Evolutionary conservation across 2,329 filamentous ascomycete genomes (phyloP), one percentile per base, ranked within the genome.

Genomic region (Colletotrichum caudatum): DNA sequence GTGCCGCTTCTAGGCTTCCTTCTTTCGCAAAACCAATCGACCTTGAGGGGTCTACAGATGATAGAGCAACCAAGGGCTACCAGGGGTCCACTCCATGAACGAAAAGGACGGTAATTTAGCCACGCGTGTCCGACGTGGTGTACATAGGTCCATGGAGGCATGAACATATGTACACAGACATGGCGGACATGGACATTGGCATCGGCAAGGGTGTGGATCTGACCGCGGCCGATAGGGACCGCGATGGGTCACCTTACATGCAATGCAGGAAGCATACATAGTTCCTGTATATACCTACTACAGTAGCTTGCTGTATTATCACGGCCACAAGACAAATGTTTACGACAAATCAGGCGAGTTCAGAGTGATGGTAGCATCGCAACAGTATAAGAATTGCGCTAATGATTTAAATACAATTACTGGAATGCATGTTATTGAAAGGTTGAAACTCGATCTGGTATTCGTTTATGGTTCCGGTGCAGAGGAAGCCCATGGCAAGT

Each of bases 171-270:
- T 29, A 29, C 11, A 57, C 33, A n/a, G 35, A 14, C 7, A 57
- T 26, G 37, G 33, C 14, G 12, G 48, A 16, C 6, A 53, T 53
- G 50, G 50, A 53, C 26, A 53, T 53, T 51, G 23, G 53, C 33
- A 56, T 56, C 53, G 53, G 53, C 53, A 37, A 23, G n/a, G n/a
- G 54, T 58, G 35, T 58, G 35, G 51, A 56, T 56, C n/a, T 56
- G 51, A 53, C 26, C 5, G 26, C 20, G 8, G 33, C 20, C 33
- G 20, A n/a, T 8, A n/a, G 35, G 33, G 54, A n/a, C 11, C 53
- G 11, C 14, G n/a, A 5, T 26, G 54, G n/a, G 20, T 57, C 33
- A 12, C 20, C n/a, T 29, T 44, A 2, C 11, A 39, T 23, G n/a
- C 35, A 9, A 26, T 5, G n/a, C 20, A 41, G 33, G 6, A 41